Base-by-base conservation (phyloP, 306 rosid species). In the Begonia fuchsioides region DNA sequence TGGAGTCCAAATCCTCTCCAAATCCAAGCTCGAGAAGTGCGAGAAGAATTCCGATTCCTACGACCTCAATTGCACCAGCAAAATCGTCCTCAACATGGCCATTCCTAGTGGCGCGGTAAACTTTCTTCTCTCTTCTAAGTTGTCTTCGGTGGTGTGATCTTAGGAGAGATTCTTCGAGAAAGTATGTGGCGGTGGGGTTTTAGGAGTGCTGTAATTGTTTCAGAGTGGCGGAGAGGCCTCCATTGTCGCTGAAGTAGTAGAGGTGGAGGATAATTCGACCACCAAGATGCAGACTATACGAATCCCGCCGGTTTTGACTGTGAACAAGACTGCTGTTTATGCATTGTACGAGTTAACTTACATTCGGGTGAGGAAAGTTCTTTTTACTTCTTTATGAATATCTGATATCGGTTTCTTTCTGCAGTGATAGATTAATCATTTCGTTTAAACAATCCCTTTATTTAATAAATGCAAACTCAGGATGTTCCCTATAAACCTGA, bases 221-320 rank as follows among this genome's bases (percentile, higher is more conserved):
- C 68, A 79, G 97, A 81, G 83, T 53, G 97, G 94, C 10, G 87
- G 92, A 50, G 95, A 90, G 66, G 87, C 87, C 6, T 81, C 98
- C 9, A 72, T 90, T 50, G 76, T 81, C 11, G 98, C 95, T 2
- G 95, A 84, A 57, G 65, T 90, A 51, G 98, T 85, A 44, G 97
- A 90, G 56, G 87, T 81, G 18, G 98, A 90, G 64, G 79, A 81
- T 59, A 90, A 90, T 56, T 79, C 92, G 13, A 74, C 85, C 50
- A 70, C 55, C 45, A 90, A 76, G 65, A 74, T 85, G 95, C 92
- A 81, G 59, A 85, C 90, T 11, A 53, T 84, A 64, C 66, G 94
- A 38, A 58, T 69, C 49, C 87, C 87, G 6, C 94, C 94, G 0
- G 71, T 85, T 12, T 63, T 85, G 17, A 85, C 87, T 0, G 68